These are phyloP conservation scores for Penicillium sp. DNA, from an alignment of 2,329 filamentous ascomycete species.

Conservation along the genomic window DNA sequence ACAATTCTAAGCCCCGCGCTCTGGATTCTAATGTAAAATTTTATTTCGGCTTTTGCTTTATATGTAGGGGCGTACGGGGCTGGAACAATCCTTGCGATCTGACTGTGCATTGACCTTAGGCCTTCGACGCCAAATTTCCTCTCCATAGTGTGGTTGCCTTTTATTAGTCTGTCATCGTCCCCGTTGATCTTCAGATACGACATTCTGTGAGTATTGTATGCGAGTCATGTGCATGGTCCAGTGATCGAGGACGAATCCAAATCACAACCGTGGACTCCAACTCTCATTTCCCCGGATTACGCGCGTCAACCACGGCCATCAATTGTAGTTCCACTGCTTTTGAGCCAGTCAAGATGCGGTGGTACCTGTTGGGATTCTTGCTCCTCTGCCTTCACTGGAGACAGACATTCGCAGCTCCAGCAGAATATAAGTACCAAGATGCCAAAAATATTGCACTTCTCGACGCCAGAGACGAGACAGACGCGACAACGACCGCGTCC, in stretches of 20 bases:
- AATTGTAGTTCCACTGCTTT: neutral
- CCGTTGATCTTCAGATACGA: neutral
- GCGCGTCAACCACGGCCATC: neutral
- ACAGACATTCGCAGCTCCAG: slow-evolving; percentile 18
- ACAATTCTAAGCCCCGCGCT: neutral
- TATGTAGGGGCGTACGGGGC: neutral
- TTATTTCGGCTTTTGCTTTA: neutral
- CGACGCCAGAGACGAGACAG: slow-evolving; percentile 5
- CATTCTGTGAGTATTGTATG: neutral
- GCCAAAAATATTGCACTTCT: slow-evolving; percentile 4
- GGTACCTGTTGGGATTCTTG: slow-evolving; percentile 9
- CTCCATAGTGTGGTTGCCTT: neutral
- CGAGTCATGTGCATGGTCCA: neutral
- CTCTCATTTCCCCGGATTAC: neutral
- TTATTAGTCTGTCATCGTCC: neutral
- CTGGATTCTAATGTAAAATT: neutral
- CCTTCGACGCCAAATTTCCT: neutral
- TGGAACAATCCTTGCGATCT: neutral
- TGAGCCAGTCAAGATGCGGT: slow-evolving; percentile 17
- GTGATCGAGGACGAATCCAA: neutral
- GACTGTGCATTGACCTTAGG: neutral
- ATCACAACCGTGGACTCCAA: neutral
- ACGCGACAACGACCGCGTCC: slow-evolving; percentile 13
- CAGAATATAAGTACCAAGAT: slow-evolving; percentile 3
- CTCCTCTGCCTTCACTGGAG: slow-evolving; percentile 11